phyloP scores from a whole-genome alignment of 257 asterid genomes.

The Fraxinus quadrangulata region DNA sequence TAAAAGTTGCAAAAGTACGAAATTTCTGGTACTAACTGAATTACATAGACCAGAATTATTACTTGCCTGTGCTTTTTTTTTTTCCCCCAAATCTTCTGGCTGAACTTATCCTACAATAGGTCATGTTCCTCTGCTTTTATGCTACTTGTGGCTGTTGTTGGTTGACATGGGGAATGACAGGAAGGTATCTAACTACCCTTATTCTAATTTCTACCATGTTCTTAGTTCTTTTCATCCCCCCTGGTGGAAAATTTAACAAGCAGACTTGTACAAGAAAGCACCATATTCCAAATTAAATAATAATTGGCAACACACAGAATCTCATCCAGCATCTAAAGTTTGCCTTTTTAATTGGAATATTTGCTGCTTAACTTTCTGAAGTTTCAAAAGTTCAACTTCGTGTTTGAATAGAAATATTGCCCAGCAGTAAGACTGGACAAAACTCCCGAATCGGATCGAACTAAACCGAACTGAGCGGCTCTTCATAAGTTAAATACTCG shows the following conservation, averaged over 20 bases:
- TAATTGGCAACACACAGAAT: too few relatives aligned
- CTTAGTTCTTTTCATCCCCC: conserved; percentile 9
- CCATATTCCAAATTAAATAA: too few relatives aligned
- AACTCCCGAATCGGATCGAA: too few relatives aligned
- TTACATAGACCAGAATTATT: conserved; percentile 13
- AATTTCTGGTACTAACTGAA: conserved; percentile 22
- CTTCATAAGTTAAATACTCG: too few relatives aligned
- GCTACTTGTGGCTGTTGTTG: conserved; percentile 50
- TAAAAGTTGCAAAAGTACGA: background rate
- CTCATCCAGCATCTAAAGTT: too few relatives aligned
- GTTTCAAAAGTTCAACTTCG: background rate
- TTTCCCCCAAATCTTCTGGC: conserved; percentile 28
- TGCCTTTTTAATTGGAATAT: too few relatives aligned
- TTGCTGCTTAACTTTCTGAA: background rate
- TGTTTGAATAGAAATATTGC: background rate
- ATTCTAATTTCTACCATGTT: conserved; percentile 10
- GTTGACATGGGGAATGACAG: conserved; percentile 37
- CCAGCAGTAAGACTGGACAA: too few relatives aligned
- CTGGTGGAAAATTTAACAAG: background rate
- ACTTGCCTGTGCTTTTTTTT: conserved; percentile 20
- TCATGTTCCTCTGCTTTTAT: conserved; percentile 58
- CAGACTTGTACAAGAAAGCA: background rate
- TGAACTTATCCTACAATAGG: conserved; percentile 46
- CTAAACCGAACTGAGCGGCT: too few relatives aligned
- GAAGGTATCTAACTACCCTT: conserved; percentile 44